Base-by-base conservation (phyloP, 2,329 filamentous ascomycete genomes). In the Scytalidium sp. region DNA sequence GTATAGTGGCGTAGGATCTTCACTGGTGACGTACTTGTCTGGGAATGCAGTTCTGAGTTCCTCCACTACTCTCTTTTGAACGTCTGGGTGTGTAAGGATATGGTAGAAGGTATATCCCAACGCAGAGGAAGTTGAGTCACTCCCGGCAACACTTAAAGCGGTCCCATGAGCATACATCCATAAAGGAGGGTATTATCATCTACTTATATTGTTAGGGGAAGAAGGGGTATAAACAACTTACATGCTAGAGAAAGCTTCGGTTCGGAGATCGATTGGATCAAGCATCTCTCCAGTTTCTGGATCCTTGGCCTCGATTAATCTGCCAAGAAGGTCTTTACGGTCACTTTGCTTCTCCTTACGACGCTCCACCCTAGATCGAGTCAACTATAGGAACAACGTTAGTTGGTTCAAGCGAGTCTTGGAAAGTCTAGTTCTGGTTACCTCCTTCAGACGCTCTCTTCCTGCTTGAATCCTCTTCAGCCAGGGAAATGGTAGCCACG, bases 211-310 rank as follows among this genome's bases (percentile, higher is more conserved):
- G n/a, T n/a, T n/a, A n/a, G n/a, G n/a, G n/a, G n/a, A n/a, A n/a
- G n/a, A n/a, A n/a, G n/a, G n/a, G n/a, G n/a, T n/a, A n/a, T n/a
- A n/a, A 29, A 29, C 13, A n/a, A 36, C 32, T 7, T n/a, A 36
- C 32, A 36, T 36, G 32, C 32, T 36, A 36, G 32, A 36, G 32
- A 49, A 49, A 19, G 47, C 47, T 39, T 49, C 47, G 2, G 47
- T 44, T 6, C 44, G 19, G 6, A 49, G 25, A 11, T 49, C 47
- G 8, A 39, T 10, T 19, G 44, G 13, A 7, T 41, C 44, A 7
- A 49, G 19, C 22, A 22, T 29, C 20, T 29, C 40, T n/a, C 41
- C 41, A 3, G 47, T 49, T 19, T 25, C 47, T 2, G 47, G 41
- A 40, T 49, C 41, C 17, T 43, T 45, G 19, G 47, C 47, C 3